Evolutionary conservation across 495 filamentous ascomycete species (phyloP), one percentile per base, ranked within the genome.

Genomic region (Aspergillus saccharolyticus): DNA sequence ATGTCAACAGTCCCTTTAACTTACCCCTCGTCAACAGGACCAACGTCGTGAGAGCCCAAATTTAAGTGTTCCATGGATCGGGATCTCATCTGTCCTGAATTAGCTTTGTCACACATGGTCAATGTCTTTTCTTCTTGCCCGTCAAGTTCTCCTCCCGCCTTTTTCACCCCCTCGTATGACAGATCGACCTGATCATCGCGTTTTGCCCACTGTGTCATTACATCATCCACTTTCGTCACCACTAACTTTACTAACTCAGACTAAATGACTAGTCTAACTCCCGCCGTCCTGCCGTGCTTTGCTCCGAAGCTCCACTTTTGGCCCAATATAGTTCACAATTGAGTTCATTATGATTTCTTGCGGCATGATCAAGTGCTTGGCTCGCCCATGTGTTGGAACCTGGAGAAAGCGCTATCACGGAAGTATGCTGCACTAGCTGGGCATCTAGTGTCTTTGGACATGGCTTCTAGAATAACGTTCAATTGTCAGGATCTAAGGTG

Each of bases 161-260:
- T 21, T 49, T 21, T 4, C 17, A 22, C 17, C 4, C 21, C 47
- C 44, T 47, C 19, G 46, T 49, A 25, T 28, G 16, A n/a, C 22
- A 50, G 47, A 50, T 50, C 47, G 15, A 28, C 47, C 47, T 16
- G 47, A 50, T 50, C 47, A 24, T 47, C 44, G 46, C 47, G 47
- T 24, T n/a, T 50, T 50, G 21, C 16, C 21, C 20, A 24, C 33
- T 15, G n/a, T 50, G 22, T 28, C 47, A 24, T 50, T 50, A 50
- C 47, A 50, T 50, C 47, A 50, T 50, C 47, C 47, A 50, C 24
- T 50, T 16, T 25, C 20, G 20, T 17, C 47, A 15, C 17, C 24
- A 17, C 28, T 24, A n/a, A n/a, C n/a, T n/a, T n/a, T n/a, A n/a
- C n/a, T n/a, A n/a, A n/a, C n/a, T n/a, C n/a, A n/a, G n/a, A n/a